Evolutionary conservation across 2,329 filamentous ascomycete species (phyloP).

Genomic region (Cercospora canescens): DNA sequence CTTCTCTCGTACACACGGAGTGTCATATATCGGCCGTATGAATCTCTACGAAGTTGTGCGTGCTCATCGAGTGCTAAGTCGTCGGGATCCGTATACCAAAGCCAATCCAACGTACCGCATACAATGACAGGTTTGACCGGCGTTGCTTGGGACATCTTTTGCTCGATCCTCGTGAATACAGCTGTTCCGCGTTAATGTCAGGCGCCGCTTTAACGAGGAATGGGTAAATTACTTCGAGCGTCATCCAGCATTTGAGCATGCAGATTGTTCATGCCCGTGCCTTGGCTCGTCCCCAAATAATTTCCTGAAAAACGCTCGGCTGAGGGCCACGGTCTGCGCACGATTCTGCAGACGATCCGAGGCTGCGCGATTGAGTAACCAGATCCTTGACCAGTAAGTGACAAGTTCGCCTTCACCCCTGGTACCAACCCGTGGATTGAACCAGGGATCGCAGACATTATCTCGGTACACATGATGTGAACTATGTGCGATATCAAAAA

Average conservation of each 20-base stretch:
- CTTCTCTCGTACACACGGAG: background rate
- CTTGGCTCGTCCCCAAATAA: too few species aligned
- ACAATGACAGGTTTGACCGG: background rate
- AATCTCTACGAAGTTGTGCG: background rate
- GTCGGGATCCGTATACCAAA: background rate
- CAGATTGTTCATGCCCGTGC: too few species aligned
- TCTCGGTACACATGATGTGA: background rate
- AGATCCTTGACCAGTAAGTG: background rate
- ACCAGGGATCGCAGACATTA: background rate
- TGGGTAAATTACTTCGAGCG: background rate
- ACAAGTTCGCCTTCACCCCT: background rate
- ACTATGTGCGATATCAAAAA: background rate
- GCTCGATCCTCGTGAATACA: background rate
- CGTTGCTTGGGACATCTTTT: background rate
- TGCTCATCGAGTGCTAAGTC: background rate
- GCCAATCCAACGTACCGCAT: background rate
- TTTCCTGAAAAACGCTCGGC: background rate
- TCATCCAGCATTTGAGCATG: background rate
- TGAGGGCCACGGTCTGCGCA: background rate
- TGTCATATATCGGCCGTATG: background rate
- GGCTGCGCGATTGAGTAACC: background rate
- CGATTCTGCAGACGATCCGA: background rate
- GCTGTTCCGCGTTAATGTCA: background rate
- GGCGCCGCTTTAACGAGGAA: background rate
- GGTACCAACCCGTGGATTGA: background rate